phyloP scores from a whole-genome alignment of 106 monocot genomes.

The Xerophyta viscosa region DNA sequence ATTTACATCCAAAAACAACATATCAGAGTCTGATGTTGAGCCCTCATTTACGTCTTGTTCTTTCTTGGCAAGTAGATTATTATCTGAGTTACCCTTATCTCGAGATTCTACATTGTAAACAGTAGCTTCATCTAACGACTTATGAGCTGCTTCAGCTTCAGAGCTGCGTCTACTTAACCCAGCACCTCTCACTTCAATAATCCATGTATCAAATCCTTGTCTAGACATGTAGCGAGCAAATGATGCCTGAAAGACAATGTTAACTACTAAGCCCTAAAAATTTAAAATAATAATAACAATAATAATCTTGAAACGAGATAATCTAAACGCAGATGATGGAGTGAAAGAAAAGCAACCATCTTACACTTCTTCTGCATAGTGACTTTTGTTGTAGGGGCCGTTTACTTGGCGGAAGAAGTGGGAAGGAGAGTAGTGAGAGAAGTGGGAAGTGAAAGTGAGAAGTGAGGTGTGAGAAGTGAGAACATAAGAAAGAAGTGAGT shows the following conservation, averaged over 20 bases:
- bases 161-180: slow-evolving; percentile 60
- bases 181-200: slow-evolving; percentile 94
- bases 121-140: slow-evolving; percentile 8
- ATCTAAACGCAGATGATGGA: too few relatives aligned
- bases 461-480: too few relatives aligned
- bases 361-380: too few relatives aligned
- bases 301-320: too few relatives aligned
- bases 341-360: too few relatives aligned
- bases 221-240: slow-evolving; percentile 96
- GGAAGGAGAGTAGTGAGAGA: too few relatives aligned
- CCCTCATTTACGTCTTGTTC: slow-evolving; percentile 6
- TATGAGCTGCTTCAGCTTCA: slow-evolving; percentile 18
- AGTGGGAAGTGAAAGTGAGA: too few relatives aligned
- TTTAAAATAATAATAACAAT: neutral
- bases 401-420: too few relatives aligned
- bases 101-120: slow-evolving; percentile 7
- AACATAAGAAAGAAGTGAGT: too few relatives aligned
- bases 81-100: slow-evolving; percentile 13
- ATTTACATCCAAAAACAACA: slow-evolving; percentile 15
- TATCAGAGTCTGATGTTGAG: slow-evolving; percentile 9
- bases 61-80: slow-evolving; percentile 9
- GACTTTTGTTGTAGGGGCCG: too few relatives aligned
- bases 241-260: slow-evolving; percentile 51
- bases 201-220: slow-evolving; percentile 99
- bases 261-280: neutral